Evolutionary conservation across 306 rosid genomes (phyloP).

Genomic region (Lathyrus tuberosus): DNA sequence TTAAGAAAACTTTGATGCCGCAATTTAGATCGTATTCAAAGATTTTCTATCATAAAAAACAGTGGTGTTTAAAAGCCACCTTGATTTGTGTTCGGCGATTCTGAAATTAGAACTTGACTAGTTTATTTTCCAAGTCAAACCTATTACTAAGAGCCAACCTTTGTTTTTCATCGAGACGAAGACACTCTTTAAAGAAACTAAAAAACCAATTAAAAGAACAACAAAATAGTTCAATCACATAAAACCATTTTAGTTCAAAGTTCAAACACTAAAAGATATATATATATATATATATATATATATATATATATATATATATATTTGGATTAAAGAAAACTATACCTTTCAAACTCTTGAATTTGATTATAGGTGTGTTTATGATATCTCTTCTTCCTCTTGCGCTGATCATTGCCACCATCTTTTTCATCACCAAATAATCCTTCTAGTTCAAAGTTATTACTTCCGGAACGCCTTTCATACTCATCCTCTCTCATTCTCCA

Average conservation of each 20-base stretch:
- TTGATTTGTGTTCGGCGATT: conserved; percentile 93
- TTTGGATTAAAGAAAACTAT: too few relatives aligned
- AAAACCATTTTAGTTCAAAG: background rate
- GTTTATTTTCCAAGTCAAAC: conserved; percentile 79
- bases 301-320: too few relatives aligned
- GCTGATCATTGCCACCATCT: conserved; percentile 66
- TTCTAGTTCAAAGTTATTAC: conserved; percentile 62
- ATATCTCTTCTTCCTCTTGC: conserved; percentile 74
- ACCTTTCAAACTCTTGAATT: too few relatives aligned
- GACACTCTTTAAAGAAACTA: conserved; percentile 90
- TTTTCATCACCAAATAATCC: conserved; percentile 84
- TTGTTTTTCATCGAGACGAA: conserved; percentile 97
- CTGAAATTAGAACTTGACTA: conserved; percentile 97
- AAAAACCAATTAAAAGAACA: conserved; percentile 5
- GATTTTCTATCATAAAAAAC: background rate
- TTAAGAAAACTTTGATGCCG: background rate
- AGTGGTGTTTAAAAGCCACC: conserved; percentile 45
- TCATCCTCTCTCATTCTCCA: conserved; percentile 80
- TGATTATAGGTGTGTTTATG: too few relatives aligned
- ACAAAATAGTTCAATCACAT: conserved; percentile 17
- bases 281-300: too few relatives aligned
- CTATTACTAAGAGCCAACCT: conserved; percentile 78
- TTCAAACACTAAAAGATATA: background rate
- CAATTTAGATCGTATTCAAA: background rate
- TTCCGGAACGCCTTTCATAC: conserved; percentile 84